phyloP scores from a whole-genome alignment of 352 stramenopile species.

The Globisporangium orthogonon region DNA sequence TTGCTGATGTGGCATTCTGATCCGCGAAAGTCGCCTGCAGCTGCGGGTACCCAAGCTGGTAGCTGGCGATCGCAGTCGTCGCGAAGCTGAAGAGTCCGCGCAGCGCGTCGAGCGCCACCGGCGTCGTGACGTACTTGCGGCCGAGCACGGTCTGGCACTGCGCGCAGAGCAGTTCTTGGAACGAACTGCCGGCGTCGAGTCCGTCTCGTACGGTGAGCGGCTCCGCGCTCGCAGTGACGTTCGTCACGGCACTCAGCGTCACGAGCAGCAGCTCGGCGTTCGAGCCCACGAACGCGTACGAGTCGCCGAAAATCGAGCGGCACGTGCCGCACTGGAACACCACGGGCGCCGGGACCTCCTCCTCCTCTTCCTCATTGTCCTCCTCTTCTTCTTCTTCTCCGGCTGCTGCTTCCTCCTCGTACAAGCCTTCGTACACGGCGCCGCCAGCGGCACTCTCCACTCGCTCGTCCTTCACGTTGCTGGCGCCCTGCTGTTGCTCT shows the following conservation, averaged over 20 bases:
- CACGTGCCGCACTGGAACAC: constrained; percentile 84
- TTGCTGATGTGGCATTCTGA: background rate
- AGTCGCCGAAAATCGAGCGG: constrained; percentile 78
- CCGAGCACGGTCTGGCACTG: constrained; percentile 79
- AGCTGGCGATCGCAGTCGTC: constrained; percentile 67
- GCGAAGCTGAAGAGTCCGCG: constrained; percentile 68
- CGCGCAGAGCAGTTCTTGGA: constrained; percentile 67
- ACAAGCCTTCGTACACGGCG: constrained; percentile 15
- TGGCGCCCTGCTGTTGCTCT: background rate
- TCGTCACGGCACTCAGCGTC: constrained; percentile 67
- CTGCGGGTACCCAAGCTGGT: constrained; percentile 66
- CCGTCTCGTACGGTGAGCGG: constrained; percentile 42
- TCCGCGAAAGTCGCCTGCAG: constrained; percentile 9
- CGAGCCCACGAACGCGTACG: constrained; percentile 74
- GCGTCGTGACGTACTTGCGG: constrained; percentile 71
- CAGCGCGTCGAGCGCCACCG: constrained; percentile 49
- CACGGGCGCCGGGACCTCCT: constrained; percentile 55
- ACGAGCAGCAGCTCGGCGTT: constrained; percentile 67
- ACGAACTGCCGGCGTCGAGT: constrained; percentile 62
- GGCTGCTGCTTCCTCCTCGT: constrained; percentile 29
- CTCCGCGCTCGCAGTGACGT: constrained; percentile 38
- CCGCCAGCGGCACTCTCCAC: background rate
- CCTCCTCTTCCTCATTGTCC: constrained; percentile 32
- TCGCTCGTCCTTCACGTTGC: constrained; percentile 9
- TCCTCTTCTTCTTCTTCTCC: constrained; percentile 20